These are phyloP conservation scores for Penicillium sp. DNA, from an alignment of 2,329 filamentous ascomycete species.

Conservation along the genomic window DNA sequence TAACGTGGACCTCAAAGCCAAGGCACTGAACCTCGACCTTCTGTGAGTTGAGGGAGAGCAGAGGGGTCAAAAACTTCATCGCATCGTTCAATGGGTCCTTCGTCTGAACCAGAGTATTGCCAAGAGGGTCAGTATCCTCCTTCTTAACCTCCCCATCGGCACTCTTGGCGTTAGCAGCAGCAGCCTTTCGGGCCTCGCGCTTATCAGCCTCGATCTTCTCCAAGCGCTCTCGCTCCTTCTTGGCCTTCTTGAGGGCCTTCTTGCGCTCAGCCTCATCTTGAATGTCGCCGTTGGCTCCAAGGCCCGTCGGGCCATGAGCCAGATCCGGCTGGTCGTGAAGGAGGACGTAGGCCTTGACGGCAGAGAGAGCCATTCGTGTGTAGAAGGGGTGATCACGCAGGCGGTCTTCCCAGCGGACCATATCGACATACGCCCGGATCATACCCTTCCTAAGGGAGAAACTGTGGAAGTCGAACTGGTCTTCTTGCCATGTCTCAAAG, in stretches of 20 bases:
- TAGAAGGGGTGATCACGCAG: conserved; percentile 93
- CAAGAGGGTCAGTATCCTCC: conserved; percentile 86
- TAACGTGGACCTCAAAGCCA: conserved; percentile 88
- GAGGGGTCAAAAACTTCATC: conserved; percentile 80
- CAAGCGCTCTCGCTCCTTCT: conserved; percentile 75
- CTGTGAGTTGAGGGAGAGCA: conserved; percentile 82
- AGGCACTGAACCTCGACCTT: conserved; percentile 81
- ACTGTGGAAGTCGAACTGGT: conserved; percentile 98
- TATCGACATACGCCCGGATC: conserved; percentile 91
- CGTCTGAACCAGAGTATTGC: conserved; percentile 79
- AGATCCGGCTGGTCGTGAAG: conserved; percentile 77
- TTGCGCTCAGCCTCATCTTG: conserved; percentile 71
- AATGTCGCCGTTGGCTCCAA: conserved; percentile 61
- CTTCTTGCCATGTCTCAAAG: conserved; percentile 97
- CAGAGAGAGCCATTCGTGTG: conserved; percentile 79
- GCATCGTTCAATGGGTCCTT: conserved; percentile 83
- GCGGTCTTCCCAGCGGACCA: conserved; percentile 94
- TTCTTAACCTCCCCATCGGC: conserved; percentile 71
- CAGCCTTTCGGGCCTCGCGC: conserved; percentile 81
- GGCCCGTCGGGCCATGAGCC: conserved; percentile 64
- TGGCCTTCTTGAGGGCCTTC: conserved; percentile 88
- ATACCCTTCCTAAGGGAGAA: conserved; percentile 98
- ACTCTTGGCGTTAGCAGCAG: conserved; percentile 65
- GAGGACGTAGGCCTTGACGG: conserved; percentile 78
- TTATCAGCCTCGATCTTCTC: conserved; percentile 83